Percentiles rank a stretch among this genome's conserved stretches.
Conservation (phyloP, 768 basidiomycete genomes). For the Trametes sanguinea region DNA sequence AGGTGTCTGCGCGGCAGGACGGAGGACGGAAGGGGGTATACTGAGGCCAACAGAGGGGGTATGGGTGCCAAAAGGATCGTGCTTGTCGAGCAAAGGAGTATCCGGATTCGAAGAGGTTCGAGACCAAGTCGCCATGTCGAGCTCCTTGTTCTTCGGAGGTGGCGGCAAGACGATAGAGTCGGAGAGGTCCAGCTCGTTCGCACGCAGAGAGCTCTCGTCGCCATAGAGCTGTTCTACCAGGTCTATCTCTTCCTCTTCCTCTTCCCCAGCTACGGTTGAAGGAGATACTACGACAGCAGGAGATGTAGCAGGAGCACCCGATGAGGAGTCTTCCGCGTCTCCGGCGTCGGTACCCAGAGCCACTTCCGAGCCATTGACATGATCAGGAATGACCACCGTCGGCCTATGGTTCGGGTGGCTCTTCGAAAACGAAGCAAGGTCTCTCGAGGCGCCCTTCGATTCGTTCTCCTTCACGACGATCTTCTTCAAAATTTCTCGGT, state of each 20-base stretch:
- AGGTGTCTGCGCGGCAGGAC: background rate
- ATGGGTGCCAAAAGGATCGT: slow-evolving; percentile 19
- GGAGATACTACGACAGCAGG: slow-evolving; percentile 12
- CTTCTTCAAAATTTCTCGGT: slow-evolving; percentile 83
- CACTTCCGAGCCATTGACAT: slow-evolving; percentile 25
- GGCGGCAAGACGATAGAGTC: slow-evolving; percentile 84
- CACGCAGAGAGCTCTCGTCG: slow-evolving; percentile 67
- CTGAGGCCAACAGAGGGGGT: slow-evolving; percentile 21
- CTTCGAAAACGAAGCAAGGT: slow-evolving; percentile 42
- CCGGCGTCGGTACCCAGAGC: slow-evolving; percentile 30
- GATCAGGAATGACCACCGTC: slow-evolving; percentile 6
- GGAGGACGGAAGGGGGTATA: slow-evolving; percentile 4
- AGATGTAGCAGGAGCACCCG: slow-evolving; percentile 10
- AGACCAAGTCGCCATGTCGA: slow-evolving; percentile 87
- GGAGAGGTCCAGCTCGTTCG: slow-evolving; percentile 72
- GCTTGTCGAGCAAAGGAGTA: slow-evolving; percentile 44
- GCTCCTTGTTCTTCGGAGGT: slow-evolving; percentile 83
- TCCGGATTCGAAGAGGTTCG: slow-evolving; percentile 49
- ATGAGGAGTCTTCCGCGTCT: slow-evolving; percentile 19
- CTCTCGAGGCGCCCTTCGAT: slow-evolving; percentile 56
- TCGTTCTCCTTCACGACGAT: slow-evolving; percentile 69
- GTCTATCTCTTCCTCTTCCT: slow-evolving; percentile 93
- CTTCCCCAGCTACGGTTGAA: slow-evolving; percentile 39
- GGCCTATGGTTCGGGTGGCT: slow-evolving; percentile 10
- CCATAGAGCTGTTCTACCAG: slow-evolving; percentile 96